A percentile compares a stretch with the other conserved stretches of the same genome.
phyloP scores from a whole-genome alignment of 192 early-diverging fungal genomes.

The Podochytrium sp. region DNA sequence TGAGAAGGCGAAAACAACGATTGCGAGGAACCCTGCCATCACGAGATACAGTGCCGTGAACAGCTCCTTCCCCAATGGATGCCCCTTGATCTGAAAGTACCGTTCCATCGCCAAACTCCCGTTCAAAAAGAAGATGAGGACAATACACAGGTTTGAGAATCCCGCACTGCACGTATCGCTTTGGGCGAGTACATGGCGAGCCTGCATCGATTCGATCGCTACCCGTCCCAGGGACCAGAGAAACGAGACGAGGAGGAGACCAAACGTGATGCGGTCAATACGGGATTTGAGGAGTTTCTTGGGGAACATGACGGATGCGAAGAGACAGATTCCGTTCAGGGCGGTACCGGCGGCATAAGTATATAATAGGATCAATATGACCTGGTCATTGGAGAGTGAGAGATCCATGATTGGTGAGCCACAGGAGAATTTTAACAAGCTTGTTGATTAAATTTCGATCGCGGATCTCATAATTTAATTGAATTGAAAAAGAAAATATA shows the following conservation, averaged over 20 bases:
- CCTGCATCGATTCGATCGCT: too few species aligned
- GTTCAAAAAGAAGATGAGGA: slow-evolving; percentile 4
- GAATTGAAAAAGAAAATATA: too few species aligned
- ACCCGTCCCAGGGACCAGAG: slow-evolving; percentile 10
- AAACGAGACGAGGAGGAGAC: not conserved
- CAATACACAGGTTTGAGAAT: too few species aligned
- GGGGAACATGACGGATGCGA: not conserved
- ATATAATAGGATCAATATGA: not conserved
- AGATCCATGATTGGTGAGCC: too few species aligned
- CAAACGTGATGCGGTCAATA: slow-evolving; percentile 14
- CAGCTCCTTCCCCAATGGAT: not conserved
- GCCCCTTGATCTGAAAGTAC: slow-evolving; percentile 7
- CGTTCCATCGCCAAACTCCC: slow-evolving; percentile 18
- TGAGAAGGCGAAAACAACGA: too few species aligned
- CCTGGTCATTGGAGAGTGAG: not conserved
- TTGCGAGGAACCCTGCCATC: too few species aligned
- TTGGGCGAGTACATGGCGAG: too few species aligned
- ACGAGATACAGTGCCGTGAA: not conserved
- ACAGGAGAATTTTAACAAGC: too few species aligned
- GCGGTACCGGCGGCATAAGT: not conserved
- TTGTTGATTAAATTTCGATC: too few species aligned
- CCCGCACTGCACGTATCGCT: too few species aligned
- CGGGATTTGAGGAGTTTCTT: not conserved
- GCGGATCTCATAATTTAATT: too few species aligned
- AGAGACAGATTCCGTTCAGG: not conserved